A percentile compares a stretch with the other conserved stretches of the same genome.
Evolutionary conservation across 768 basidiomycete species (phyloP).

Genomic region (Naganishia friedmannii): DNA sequence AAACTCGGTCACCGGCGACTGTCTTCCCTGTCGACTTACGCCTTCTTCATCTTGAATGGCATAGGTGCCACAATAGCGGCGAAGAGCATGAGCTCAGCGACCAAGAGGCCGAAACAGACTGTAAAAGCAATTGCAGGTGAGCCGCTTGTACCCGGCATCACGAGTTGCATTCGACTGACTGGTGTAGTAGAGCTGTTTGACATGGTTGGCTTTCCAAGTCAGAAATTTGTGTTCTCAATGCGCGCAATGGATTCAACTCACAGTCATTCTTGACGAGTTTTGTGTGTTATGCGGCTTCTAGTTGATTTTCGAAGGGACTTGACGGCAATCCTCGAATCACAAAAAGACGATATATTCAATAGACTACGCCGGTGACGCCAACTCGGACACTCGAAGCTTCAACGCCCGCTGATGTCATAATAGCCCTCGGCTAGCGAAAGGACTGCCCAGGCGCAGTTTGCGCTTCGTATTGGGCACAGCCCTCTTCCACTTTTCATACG

Average conservation of each 20-base stretch:
- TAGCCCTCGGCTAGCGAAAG: not conserved
- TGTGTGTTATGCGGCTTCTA: not conserved
- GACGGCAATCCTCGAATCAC: too few species aligned
- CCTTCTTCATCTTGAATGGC: slow-evolving; percentile 65
- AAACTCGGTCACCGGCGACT: not conserved
- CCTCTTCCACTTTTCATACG: too few species aligned
- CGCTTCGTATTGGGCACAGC: not conserved
- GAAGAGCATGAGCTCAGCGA: slow-evolving; percentile 56
- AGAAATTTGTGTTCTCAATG: not conserved
- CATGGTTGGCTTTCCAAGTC: not conserved
- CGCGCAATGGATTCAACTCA: not conserved
- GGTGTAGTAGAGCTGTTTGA: slow-evolving; percentile 46
- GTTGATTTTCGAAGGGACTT: too few species aligned
- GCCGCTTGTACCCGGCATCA: not conserved
- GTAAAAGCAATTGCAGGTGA: slow-evolving; percentile 16
- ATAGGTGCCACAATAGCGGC: slow-evolving; percentile 60
- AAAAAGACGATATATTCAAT: not conserved
- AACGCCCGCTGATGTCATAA: slow-evolving; percentile 6
- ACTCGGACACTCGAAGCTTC: too few species aligned
- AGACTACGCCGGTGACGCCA: not conserved
- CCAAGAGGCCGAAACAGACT: slow-evolving; percentile 75
- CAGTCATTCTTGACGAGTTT: slow-evolving; percentile 3
- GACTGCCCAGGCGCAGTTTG: not conserved
- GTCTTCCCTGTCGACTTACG: slow-evolving; percentile 44
- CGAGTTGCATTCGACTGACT: slow-evolving; percentile 27